Percentiles rank a stretch among this genome's conserved stretches.
phyloP scores from a whole-genome alignment of 2,329 filamentous ascomycete species.

The Ophiostoma angusticollis region DNA sequence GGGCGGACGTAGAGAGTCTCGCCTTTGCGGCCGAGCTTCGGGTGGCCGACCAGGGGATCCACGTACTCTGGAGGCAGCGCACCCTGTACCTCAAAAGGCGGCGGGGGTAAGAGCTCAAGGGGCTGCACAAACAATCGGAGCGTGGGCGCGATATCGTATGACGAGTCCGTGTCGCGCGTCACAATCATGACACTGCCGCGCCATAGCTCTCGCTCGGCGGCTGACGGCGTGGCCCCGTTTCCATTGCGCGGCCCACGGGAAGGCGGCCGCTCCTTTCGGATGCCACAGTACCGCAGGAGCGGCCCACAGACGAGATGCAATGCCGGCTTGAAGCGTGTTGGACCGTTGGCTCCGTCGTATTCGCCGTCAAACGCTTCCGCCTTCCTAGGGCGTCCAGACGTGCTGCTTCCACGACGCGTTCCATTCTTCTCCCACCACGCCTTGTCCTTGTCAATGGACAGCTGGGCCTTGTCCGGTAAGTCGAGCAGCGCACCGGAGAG shows the following conservation, averaged over 20 bases:
- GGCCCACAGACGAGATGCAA: slow-evolving; percentile 85
- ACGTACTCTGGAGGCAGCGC: slow-evolving; percentile 68
- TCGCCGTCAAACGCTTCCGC: slow-evolving; percentile 55
- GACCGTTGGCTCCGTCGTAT: slow-evolving; percentile 49
- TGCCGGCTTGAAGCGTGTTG: slow-evolving; percentile 67
- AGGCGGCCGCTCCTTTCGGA: slow-evolving; percentile 48
- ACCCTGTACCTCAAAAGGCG: slow-evolving; percentile 54
- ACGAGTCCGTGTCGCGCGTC: slow-evolving; percentile 70
- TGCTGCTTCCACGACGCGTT: slow-evolving; percentile 34
- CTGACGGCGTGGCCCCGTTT: slow-evolving; percentile 9
- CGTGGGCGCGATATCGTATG: slow-evolving; percentile 65
- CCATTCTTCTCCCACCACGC: slow-evolving; percentile 64
- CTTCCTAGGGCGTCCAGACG: slow-evolving; percentile 35
- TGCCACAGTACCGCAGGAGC: slow-evolving; percentile 76
- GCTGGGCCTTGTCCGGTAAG: slow-evolving; percentile 31
- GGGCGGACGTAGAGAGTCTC: slow-evolving; percentile 80
- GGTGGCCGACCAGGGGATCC: slow-evolving; percentile 77
- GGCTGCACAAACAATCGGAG: slow-evolving; percentile 79
- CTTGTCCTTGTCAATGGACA: slow-evolving; percentile 34
- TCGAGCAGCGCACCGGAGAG: slow-evolving; percentile 48
- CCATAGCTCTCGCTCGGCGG: slow-evolving; percentile 64
- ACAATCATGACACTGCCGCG: slow-evolving; percentile 93
- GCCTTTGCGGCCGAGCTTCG: slow-evolving; percentile 73
- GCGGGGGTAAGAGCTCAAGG: slow-evolving; percentile 67
- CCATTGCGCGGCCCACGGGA: slow-evolving; percentile 25